These are phyloP conservation scores for Handroanthus guayacan DNA, from an alignment of 257 asterid genomes.

Conservation along the genomic window DNA sequence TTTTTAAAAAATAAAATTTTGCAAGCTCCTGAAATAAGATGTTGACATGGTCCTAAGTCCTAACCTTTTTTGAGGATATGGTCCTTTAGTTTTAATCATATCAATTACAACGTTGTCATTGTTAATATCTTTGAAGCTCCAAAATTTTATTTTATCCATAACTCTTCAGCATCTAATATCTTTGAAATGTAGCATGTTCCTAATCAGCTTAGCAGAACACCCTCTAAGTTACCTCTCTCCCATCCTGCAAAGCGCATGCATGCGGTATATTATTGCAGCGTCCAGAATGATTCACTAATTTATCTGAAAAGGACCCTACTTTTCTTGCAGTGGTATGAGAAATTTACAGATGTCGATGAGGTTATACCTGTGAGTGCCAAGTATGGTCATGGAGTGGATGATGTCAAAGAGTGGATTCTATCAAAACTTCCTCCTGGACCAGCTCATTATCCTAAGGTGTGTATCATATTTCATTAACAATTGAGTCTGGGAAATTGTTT, in stretches of 20 bases:
- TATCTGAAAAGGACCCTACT: neutral
- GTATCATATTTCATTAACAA: slow-evolving; percentile 7
- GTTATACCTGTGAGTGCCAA: slow-evolving; percentile 99
- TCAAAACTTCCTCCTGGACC: slow-evolving; percentile 92
- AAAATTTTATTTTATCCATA: too few species aligned
- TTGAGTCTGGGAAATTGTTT: neutral
- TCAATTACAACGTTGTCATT: too few species aligned
- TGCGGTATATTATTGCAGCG: slow-evolving; percentile 5
- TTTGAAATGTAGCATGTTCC: too few species aligned
- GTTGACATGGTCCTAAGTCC: too few species aligned
- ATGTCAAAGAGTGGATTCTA: slow-evolving; percentile 93
- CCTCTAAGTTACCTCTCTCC: too few species aligned
- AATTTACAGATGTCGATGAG: slow-evolving; percentile 86
- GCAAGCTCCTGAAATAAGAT: too few species aligned
- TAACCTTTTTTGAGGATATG: too few species aligned
- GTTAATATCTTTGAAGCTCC: too few species aligned
- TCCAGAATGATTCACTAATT: neutral
- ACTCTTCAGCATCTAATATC: too few species aligned
- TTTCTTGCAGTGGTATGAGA: slow-evolving; percentile 90
- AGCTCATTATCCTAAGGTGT: slow-evolving; percentile 92
- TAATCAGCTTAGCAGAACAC: too few species aligned
- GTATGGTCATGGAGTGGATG: slow-evolving; percentile 96
- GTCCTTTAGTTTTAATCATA: too few species aligned
- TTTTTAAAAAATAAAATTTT: too few species aligned
- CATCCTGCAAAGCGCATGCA: neutral